phyloP scores from a whole-genome alignment of 1,284 basidiomycete species.

The Rhodotorula sp. region DNA sequence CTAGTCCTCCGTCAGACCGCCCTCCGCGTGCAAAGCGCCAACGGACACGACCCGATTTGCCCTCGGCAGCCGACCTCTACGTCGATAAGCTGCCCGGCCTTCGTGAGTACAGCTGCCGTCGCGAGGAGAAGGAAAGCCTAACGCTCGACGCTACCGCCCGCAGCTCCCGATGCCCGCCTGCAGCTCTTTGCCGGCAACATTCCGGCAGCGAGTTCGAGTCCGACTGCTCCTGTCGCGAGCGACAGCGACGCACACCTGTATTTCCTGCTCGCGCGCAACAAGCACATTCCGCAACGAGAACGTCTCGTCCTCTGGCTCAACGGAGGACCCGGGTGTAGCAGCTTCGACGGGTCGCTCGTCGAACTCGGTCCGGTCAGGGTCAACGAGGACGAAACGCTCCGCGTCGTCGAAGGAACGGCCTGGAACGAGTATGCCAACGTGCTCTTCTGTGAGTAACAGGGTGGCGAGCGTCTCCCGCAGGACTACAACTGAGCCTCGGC shows the following conservation, averaged over 20 bases:
- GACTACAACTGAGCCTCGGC: background rate
- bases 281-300: constrained; percentile 79
- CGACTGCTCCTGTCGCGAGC: background rate
- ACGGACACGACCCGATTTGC: constrained; percentile 1
- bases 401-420: constrained; percentile 70
- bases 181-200: constrained; percentile 44
- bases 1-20: background rate
- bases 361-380: constrained; percentile 80
- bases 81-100: constrained; percentile 23
- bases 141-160: background rate
- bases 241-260: constrained; percentile 68
- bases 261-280: constrained; percentile 86
- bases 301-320: constrained; percentile 51
- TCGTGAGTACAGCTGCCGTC: background rate
- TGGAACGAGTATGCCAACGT: constrained; percentile 99
- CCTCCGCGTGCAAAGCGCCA: background rate
- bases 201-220: constrained; percentile 19
- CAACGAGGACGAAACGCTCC: constrained; percentile 60
- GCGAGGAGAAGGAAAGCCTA: background rate
- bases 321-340: constrained; percentile 70
- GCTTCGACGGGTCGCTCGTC: constrained; percentile 63
- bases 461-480: too few relatives aligned
- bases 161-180: constrained; percentile 7
- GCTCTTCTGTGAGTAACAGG: constrained; percentile 69
- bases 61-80: constrained; percentile 23